Base-by-base conservation (phyloP, 345 rosid genomes). In the Bruguiera parviflora region DNA sequence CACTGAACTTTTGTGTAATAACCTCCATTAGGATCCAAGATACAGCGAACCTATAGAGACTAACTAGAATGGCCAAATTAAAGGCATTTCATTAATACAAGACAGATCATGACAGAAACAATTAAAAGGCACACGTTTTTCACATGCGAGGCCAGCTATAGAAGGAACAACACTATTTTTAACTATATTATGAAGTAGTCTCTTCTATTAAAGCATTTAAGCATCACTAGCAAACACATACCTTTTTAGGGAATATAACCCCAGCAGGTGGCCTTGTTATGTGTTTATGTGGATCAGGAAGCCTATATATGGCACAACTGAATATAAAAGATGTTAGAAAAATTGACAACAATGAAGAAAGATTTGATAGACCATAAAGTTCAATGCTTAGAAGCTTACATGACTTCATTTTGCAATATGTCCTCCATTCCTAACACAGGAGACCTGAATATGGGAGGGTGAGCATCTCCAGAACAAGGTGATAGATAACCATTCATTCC, bases 401-500 rank as follows among this genome's bases (percentile, higher is more conserved):
- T 64, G 82, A 88, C 97, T 90, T 85, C 87, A 77, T 92, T 95
- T 77, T 79, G 75, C 86, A 81, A 77, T 67, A 95, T 81, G 86
- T 95, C 99, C 79, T 88, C 96, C 96, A 92, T 82, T 75, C 85
- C 88, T 20, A 43, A 73, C 46, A 95, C 79, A 5, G 98, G 96
- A 71, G 99, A 95, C 77, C 87, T 84, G 75, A 88, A 83, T 77
- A 86, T 65, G 51, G 91, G 86, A 58, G 94, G 97, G 64, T 86
- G 89, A 61, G 89, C 68, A 74, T 89, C 94, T 73, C 86, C 98
- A 69, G 79, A 84, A 72, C 96, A 92, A 55, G 91, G 90, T 53
- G 84, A 84, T 72, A 95, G 76, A 80, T 85, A 95, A 65, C 99
- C 99, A 61, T 95, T 92, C 98, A 95, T 90, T 68, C 93, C 98